Conservation (phyloP, 2,329 filamentous ascomycete genomes). For the Sodiomyces alkalinus region DNA sequence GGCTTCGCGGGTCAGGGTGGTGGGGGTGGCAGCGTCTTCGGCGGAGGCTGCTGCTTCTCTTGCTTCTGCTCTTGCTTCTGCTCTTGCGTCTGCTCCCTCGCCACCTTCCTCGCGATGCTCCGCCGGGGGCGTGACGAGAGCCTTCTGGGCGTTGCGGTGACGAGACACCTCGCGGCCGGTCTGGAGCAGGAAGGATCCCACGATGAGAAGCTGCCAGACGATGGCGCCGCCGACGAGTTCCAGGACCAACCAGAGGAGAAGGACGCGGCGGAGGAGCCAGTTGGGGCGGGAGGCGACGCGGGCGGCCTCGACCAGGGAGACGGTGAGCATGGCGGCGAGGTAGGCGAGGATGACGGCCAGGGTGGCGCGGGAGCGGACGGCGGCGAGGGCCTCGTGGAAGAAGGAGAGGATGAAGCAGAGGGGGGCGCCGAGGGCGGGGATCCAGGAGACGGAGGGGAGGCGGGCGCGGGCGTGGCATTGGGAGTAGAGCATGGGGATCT, state of each 20-base stretch:
- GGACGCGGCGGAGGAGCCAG: constrained; percentile 7
- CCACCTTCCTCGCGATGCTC: constrained; percentile 10
- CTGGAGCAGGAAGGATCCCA: constrained; percentile 1
- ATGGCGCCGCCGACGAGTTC: constrained; percentile 10
- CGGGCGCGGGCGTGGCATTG: constrained; percentile 34
- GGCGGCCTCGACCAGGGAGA: constrained; percentile 33
- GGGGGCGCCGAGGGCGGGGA: constrained; percentile 29
- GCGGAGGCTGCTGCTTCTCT: neutral
- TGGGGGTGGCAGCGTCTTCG: constrained; percentile 3
- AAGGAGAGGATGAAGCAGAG: constrained; percentile 35
- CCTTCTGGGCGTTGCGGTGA: constrained; percentile 21
- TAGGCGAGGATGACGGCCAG: constrained; percentile 28
- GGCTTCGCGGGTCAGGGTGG: neutral
- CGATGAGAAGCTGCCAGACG: constrained; percentile 1
- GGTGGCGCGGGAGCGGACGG: constrained; percentile 22
- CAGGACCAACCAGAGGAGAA: constrained; percentile 21
- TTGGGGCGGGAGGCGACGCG: constrained; percentile 12
- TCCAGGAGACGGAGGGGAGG: constrained; percentile 23
- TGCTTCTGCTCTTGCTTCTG: no score
- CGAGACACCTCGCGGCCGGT: constrained; percentile 1
- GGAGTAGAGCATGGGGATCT: constrained; percentile 35
- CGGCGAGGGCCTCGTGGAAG: constrained; percentile 27
- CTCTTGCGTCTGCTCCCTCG: no score
- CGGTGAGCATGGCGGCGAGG: constrained; percentile 30
- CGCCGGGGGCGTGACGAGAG: constrained; percentile 21